These are phyloP conservation scores for Saturnispora diversa DNA, from an alignment of 805 yeast species.

Conservation along the genomic window DNA sequence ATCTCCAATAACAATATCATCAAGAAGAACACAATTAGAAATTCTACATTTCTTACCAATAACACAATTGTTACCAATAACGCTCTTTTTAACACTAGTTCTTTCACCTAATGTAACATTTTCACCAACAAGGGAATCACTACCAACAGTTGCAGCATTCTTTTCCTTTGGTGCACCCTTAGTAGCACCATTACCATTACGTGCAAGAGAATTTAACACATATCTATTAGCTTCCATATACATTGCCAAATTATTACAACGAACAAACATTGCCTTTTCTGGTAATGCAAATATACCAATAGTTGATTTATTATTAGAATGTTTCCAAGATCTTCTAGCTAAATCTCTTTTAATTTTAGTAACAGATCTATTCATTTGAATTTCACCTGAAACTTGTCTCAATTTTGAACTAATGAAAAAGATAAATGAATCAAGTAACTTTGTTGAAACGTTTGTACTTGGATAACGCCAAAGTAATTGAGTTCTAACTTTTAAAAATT, in stretches of 20 bases:
- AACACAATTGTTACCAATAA: slow-evolving; percentile 63
- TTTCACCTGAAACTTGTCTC: slow-evolving; percentile 17
- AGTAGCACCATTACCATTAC: slow-evolving; percentile 18
- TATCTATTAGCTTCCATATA: slow-evolving; percentile 86
- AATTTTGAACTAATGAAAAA: slow-evolving; percentile 53
- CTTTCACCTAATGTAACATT: slow-evolving; percentile 66
- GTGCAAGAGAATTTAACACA: slow-evolving; percentile 59
- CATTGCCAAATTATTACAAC: slow-evolving; percentile 72
- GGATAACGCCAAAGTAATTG: slow-evolving; percentile 90
- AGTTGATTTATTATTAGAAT: slow-evolving; percentile 47
- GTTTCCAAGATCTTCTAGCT: slow-evolving; percentile 90
- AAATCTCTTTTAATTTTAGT: slow-evolving; percentile 73
- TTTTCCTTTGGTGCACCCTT: slow-evolving; percentile 26
- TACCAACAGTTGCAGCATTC: slow-evolving; percentile 72
- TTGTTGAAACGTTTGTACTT: slow-evolving; percentile 65
- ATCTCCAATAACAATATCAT: slow-evolving; percentile 66
- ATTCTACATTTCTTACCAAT: slow-evolving; percentile 84
- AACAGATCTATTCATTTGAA: slow-evolving; percentile 38
- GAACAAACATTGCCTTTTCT: slow-evolving; percentile 55
- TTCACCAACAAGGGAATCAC: slow-evolving; percentile 73
- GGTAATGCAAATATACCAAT: slow-evolving; percentile 70
- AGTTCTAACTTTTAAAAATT: slow-evolving; percentile 69
- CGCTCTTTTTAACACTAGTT: slow-evolving; percentile 79
- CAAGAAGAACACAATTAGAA: slow-evolving; percentile 75
- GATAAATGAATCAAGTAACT: slow-evolving; percentile 65